Base-by-base conservation (phyloP, 202 grass and related monocot genomes). In the Hordeum pubiflorum region DNA sequence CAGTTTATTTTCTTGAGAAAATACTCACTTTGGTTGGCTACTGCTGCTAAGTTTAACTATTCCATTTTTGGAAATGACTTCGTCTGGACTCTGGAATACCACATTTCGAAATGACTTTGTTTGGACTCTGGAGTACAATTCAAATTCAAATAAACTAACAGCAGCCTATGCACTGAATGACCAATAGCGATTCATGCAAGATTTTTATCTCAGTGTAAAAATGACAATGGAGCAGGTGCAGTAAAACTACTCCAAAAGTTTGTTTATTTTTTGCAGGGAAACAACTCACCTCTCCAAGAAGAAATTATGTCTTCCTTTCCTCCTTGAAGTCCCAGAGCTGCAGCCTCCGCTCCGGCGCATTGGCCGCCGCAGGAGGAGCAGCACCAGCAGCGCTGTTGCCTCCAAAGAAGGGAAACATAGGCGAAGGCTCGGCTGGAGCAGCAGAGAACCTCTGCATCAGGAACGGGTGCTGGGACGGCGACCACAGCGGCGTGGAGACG, bases 261-360 rank as follows among this genome's bases (percentile, higher is more conserved):
- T 1, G 40, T 29, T 2, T 14, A 15, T 52, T 82, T 7, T 62
- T 36, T 52, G 15, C 4, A 37, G 20, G 12, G 1, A 79, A 61
- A 63, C 1, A 14, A 55, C 7, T 63, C 33, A 89, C 83, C 83
- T 82, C 65, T 86, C 58, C 10, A 62, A 75, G n/a, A 56, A 74
- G 22, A 36, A 57, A 36, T 57, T 79, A 79, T 61, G 59, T 56
- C 60, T 79, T 83, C 33, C 83, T n/a, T 56, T 89, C 83, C 83
- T 82, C 60, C 79, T 89, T 86, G 83, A 89, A 89, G 41, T 89
- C 68, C 87, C 87, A 89, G 69, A 89, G 60, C 83, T 89, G 83
- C 75, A 86, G 32, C 79, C 83, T 78, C 20, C 52, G 58, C 32
- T 83, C 89, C 9, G 59, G 67, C 0, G 60, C 57, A 61, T 64